Evolutionary conservation across 2,329 filamentous ascomycete genomes (phyloP), one percentile per base, ranked within the genome.

Genomic region (Cadophora gregata): DNA sequence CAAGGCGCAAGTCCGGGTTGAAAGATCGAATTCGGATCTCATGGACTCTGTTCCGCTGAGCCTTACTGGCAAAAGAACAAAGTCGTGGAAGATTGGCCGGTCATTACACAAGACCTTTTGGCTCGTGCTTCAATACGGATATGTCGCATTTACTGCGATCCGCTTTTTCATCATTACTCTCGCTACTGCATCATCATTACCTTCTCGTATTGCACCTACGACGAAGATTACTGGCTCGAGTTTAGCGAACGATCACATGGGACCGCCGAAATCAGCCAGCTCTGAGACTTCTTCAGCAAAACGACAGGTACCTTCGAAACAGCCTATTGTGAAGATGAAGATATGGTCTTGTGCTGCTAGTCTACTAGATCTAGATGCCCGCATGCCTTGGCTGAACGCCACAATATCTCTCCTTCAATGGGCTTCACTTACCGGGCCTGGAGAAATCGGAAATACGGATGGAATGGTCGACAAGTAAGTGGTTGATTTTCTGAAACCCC

Each of bases 351-450:
- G 91, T 79, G 78, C 90, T 65, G 89, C 88, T 69, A 89, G 88
- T 77, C 79, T 97, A 69, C 80, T 93, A 72, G 89, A 93, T 82
- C 80, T 97, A 76, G 84, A 90, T 72, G 79, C 82, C 71, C 91
- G 93, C 79, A 97, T 97, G 93, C 95, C 95, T 70, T 98, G 95
- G 95, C 85, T 97, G 65, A 85, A 84, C 76, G 93, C 93, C 76
- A 82, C 87, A 72, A 78, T 96, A 67, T 91, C 91, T 65, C 86
- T 97, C 79, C 78, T 90, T 72, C 93, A 96, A 80, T 90, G 91
- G 83, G 84, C 88, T 72, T 85, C 89, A 75, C 80, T 95, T 75
- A 83, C 84, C 75, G 93, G 93, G 27, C 92, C 92, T 71, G 92
- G 93, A 75, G 86, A 81, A 80, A 79, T 97, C 71, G 93, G 91